Evolutionary conservation across 2,329 filamentous ascomycete species (phyloP), one percentile per base, ranked within the genome.

Genomic region (Nakataea oryzae): DNA sequence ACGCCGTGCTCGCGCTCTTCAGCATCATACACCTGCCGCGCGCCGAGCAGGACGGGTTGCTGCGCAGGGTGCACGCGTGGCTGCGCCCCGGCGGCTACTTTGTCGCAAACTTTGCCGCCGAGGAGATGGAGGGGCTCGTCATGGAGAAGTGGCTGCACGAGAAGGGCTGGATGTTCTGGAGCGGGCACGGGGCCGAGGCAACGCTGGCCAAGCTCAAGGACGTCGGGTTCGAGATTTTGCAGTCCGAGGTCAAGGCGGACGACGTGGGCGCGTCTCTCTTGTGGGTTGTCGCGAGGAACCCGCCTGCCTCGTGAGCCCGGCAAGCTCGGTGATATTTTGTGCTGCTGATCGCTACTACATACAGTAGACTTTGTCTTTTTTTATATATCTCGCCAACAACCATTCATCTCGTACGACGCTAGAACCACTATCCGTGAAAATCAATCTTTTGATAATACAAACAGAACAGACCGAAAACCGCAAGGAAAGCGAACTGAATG

Each of bases 21-120:
- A 81, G 78, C 41, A 69, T 86, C 60, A 78, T 84, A 60, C 83
- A 85, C 65, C 74, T 86, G 6, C 80, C 81, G 1, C 74, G 76
- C 7, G 70, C 71, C 1, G 81, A 85, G 67, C 82, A 85, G 70
- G 70, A 65, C 0, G 69, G 69, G 27, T 73, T 85, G 62, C 65
- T 85, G 27, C 50, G 61, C n/a, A 73, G 75, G 50, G 75, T 83
- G 26, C 66, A 63, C 0, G 56, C 54, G 8, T 86, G 82, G 83
- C 67, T 86, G 50, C 79, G 75, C 65, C 78, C 78, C 0, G 81
- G 79, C 0, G 82, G 82, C 1, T 72, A 72, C 50, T 65, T 85
- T 27, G 74, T 86, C 29, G 75, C 73, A 9, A 83, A 80, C 65
- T 79, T 84, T 63, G 61, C 71, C 2, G 72, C 64, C 28, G 68